These are phyloP conservation scores for Psilocybe cubensis DNA, from an alignment of 768 basidiomycete genomes.

Conservation along the genomic window DNA sequence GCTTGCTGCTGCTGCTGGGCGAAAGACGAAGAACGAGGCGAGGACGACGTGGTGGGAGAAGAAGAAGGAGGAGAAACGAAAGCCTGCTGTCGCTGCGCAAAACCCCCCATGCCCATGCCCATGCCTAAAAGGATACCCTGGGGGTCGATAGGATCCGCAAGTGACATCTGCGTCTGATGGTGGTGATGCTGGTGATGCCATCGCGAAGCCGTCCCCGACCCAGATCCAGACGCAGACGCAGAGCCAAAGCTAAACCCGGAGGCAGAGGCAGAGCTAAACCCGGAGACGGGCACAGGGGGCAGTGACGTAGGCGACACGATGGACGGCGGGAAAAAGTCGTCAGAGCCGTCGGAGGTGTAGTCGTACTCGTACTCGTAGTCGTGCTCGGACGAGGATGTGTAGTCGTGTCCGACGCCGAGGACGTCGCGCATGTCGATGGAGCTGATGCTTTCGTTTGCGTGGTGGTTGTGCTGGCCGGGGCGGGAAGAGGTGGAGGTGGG, in stretches of 20 bases:
- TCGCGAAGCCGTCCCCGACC: constrained; percentile 2
- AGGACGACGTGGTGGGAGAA: background rate
- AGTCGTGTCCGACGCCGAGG: constrained; percentile 14
- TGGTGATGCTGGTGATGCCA: constrained; percentile 8
- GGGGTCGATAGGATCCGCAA: constrained; percentile 37
- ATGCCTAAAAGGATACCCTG: background rate
- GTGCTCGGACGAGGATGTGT: constrained; percentile 6
- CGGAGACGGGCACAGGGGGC: too few species aligned
- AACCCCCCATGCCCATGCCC: too few species aligned
- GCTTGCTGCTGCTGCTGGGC: too few species aligned
- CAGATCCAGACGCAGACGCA: too few species aligned
- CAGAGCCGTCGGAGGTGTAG: too few species aligned
- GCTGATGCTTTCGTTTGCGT: constrained; percentile 38
- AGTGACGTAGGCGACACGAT: background rate
- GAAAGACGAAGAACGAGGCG: too few species aligned
- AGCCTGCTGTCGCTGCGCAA: constrained; percentile 4
- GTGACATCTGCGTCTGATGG: constrained; percentile 16
- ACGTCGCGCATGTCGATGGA: constrained; percentile 39
- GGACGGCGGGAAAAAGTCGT: background rate
- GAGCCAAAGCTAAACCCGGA: too few species aligned
- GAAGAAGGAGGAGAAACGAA: background rate
- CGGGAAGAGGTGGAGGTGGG: background rate
- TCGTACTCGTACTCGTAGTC: constrained; percentile 25
- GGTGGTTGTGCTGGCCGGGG: background rate
- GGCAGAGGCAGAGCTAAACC: too few species aligned